Base-by-base conservation (phyloP, 352 stramenopile genomes). In the Blastocystis sp. region DNA sequence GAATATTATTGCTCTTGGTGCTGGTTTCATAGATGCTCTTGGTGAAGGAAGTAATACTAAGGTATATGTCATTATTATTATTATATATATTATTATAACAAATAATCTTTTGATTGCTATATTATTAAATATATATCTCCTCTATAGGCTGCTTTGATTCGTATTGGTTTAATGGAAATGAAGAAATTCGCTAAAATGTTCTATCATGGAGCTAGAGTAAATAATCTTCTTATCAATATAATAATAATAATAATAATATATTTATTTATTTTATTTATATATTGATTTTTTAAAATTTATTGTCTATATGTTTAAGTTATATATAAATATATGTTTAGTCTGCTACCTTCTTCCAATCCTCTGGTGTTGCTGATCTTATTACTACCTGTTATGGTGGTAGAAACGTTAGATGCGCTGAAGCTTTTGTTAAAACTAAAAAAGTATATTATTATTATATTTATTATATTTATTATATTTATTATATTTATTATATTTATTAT, bases 371-470 rank as follows among this genome's bases (percentile, higher is more conserved):
- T 4, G 88, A 96, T 66, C 73, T 96, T 3, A 95, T 96, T 65
- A 95, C 88, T 24, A 95, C 86, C 49, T 95, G 88, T 72, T 95
- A 94, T 67, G 86, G 88, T 40, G 87, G 88, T 47, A 78, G 88
- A 31, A 96, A 96, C 68, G 80, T 86, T 55, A 91, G 89, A 65
- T 95, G 85, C 69, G 84, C 83, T 4, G 83, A 93, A 69, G 80
- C 79, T 19, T 95, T 94, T 64, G 80, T 88, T 32, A 80, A 58
- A 13, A 25, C 48, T 24, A 18, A 37, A 9, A 69, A 70, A 42
- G 28, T 4, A 24, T 25, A 6, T 4, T 13, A 31, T 32, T 25
- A 18, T 10, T 16, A n/a, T 31, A 10, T 18, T 4, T 6, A 19
- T 52, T 25, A 28, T 10, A 37, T 4, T 2, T 1, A 19, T 13